Conservation (phyloP, 2,329 filamentous ascomycete genomes). For the Pseudocercospora eumusae region DNA sequence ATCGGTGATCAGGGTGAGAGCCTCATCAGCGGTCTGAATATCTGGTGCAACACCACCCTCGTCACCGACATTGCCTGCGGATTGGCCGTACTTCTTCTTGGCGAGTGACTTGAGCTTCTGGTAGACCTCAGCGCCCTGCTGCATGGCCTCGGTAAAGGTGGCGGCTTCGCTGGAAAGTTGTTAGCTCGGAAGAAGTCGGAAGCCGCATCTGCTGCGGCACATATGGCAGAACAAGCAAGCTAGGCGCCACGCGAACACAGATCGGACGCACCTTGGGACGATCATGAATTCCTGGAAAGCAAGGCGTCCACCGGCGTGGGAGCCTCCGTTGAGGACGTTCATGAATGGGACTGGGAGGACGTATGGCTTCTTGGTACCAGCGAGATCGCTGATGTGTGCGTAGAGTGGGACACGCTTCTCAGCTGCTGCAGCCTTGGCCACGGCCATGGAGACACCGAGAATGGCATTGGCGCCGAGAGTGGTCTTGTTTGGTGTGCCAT, state of each 20-base stretch:
- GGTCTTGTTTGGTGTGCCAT: slow-evolving; percentile 62
- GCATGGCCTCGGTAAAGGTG: slow-evolving; percentile 92
- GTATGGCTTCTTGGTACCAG: slow-evolving; percentile 56
- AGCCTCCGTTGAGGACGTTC: slow-evolving; percentile 68
- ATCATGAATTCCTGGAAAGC: slow-evolving; percentile 63
- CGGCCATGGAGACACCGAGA: slow-evolving; percentile 61
- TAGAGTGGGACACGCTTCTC: slow-evolving; percentile 59
- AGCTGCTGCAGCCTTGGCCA: slow-evolving; percentile 59
- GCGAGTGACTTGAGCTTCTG: slow-evolving; percentile 94
- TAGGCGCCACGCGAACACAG: slow-evolving; percentile 39
- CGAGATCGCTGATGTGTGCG: slow-evolving; percentile 58
- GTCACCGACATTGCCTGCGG: slow-evolving; percentile 97
- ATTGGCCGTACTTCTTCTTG: slow-evolving; percentile 99
- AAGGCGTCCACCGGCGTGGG: slow-evolving; percentile 91
- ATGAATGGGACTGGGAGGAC: slow-evolving; percentile 60
- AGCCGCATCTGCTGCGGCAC: neutral
- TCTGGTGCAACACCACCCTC: slow-evolving; percentile 99
- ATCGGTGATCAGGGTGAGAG: slow-evolving; percentile 91
- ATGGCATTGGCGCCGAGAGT: slow-evolving; percentile 63
- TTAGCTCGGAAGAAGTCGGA: slow-evolving; percentile 10
- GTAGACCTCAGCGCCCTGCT: slow-evolving; percentile 96
- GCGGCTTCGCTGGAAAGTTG: slow-evolving; percentile 57
- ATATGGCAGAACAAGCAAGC: neutral
- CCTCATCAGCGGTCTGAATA: slow-evolving; percentile 96
- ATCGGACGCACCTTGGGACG: slow-evolving; percentile 47